phyloP scores from a whole-genome alignment of 2,329 filamentous ascomycete species.

The Trichoderma aggressivum region DNA sequence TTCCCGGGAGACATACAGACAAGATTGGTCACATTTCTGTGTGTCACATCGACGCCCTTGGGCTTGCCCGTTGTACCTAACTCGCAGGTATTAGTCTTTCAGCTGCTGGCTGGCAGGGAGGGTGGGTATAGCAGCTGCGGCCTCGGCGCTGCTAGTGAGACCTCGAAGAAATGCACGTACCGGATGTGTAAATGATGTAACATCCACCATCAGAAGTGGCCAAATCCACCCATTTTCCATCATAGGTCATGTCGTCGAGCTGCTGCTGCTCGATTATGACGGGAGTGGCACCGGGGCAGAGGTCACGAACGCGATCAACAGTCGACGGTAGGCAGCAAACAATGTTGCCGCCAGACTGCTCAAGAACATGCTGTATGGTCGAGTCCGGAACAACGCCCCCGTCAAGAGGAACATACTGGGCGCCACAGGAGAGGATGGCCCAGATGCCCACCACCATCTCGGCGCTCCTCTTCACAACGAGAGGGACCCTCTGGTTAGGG shows the following conservation, averaged over 20 bases:
- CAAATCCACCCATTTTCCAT: constrained; percentile 29
- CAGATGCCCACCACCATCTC: constrained; percentile 58
- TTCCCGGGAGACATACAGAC: constrained; percentile 49
- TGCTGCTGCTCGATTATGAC: constrained; percentile 31
- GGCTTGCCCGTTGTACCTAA: constrained; percentile 53
- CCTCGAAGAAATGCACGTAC: constrained; percentile 27
- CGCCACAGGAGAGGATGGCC: constrained; percentile 54
- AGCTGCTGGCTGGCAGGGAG: neutral
- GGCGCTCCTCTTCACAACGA: constrained; percentile 53
- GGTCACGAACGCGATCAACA: constrained; percentile 30
- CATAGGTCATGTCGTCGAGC: neutral
- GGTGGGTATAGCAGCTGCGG: neutral
- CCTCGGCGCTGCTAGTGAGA: neutral
- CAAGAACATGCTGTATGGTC: constrained; percentile 48
- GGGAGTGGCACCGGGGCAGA: constrained; percentile 26
- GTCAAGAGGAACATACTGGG: constrained; percentile 59
- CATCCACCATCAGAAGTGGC: constrained; percentile 38
- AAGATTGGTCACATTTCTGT: constrained; percentile 53
- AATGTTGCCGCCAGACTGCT: constrained; percentile 42
- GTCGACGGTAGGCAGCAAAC: constrained; percentile 47
- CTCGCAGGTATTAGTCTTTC: neutral
- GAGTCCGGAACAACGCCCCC: constrained; percentile 50
- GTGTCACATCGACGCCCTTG: constrained; percentile 57
- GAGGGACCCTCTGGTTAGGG: constrained; percentile 47
- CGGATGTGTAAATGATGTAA: constrained; percentile 55